A percentile compares a stretch with the other conserved stretches of the same genome.
Conservation (phyloP, 1,284 basidiomycete genomes). For the Moesziomyces aphidis region DNA sequence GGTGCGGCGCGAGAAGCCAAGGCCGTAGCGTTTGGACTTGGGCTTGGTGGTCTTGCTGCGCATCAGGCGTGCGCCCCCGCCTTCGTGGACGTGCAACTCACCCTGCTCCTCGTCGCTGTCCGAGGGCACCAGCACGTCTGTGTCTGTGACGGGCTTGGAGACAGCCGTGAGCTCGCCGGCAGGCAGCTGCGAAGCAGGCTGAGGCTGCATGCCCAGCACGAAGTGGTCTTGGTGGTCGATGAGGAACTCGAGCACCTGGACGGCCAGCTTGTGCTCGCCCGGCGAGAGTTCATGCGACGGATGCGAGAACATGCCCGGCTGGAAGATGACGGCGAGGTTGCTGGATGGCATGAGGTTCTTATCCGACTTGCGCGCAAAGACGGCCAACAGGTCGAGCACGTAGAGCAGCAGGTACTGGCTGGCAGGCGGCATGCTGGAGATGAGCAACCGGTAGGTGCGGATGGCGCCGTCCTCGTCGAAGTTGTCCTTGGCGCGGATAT, state of each 20-base stretch:
- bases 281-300: conserved; percentile 74
- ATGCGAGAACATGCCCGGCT: conserved; percentile 76
- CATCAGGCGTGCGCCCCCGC: conserved; percentile 60
- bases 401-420: conserved; percentile 96
- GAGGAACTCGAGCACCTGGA: conserved; percentile 91
- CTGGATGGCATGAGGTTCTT: conserved; percentile 95
- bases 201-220: conserved; percentile 61
- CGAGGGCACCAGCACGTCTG: conserved; percentile 53
- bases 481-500: conserved; percentile 72
- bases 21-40: conserved; percentile 22
- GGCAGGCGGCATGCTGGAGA: conserved; percentile 83
- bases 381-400: conserved; percentile 92
- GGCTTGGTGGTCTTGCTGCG: conserved; percentile 49
- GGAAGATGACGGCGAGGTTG: conserved; percentile 70
- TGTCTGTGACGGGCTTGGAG: conserved; percentile 36
- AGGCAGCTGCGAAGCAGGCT: conserved; percentile 52
- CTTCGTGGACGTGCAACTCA: conserved; percentile 60
- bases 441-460: conserved; percentile 79
- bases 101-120: conserved; percentile 67
- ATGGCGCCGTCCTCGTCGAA: conserved; percentile 58
- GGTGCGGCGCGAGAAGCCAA: conserved; percentile 18
- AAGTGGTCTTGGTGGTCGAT: conserved; percentile 74
- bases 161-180: conserved; percentile 60
- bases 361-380: conserved; percentile 89
- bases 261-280: conserved; percentile 83